Evolutionary conservation across 495 filamentous ascomycete genomes (phyloP), one percentile per base, ranked within the genome.

Genomic region (Extremus antarcticus): DNA sequence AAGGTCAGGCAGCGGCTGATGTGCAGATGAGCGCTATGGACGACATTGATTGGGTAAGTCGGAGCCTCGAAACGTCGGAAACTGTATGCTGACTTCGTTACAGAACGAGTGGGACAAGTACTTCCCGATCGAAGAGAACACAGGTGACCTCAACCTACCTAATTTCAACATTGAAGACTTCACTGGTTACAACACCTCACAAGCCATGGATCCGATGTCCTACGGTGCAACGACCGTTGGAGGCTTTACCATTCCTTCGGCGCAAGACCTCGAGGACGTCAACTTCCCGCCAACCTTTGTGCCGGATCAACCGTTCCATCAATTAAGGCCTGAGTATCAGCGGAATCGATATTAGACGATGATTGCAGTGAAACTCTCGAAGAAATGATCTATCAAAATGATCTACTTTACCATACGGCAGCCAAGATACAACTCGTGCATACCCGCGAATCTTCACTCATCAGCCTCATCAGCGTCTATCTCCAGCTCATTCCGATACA

Each of bases 401-500:
- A n/a, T n/a, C n/a, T n/a, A n/a, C n/a, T n/a, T n/a, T n/a, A n/a
- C n/a, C n/a, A n/a, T n/a, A n/a, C n/a, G n/a, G n/a, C n/a, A n/a
- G n/a, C n/a, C n/a, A n/a, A n/a, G n/a, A n/a, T n/a, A n/a, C n/a
- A n/a, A n/a, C n/a, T n/a, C n/a, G n/a, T n/a, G 20, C 20, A 45
- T 21, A 45, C 25, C 17, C 20, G 10, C 21, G 22, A 20, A 50
- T 17, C 25, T 25, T 4, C 19, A 21, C 43, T 20, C 46, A 3
- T 48, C 46, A n/a, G 16, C 17, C 11, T 38, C 47, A 32, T 20
- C 22, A 32, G 13, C 47, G 4, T 50, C 41, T 45, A 8, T 8
- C 41, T 45, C 50, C 11, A 62, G 40, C 19, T 68, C 58, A 56
- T 70, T 70, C 50, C 49, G 51, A 58, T 71, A 71, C 25, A 71